Evolutionary conservation across 805 yeast species (phyloP).

Genomic region (Candida pini): DNA sequence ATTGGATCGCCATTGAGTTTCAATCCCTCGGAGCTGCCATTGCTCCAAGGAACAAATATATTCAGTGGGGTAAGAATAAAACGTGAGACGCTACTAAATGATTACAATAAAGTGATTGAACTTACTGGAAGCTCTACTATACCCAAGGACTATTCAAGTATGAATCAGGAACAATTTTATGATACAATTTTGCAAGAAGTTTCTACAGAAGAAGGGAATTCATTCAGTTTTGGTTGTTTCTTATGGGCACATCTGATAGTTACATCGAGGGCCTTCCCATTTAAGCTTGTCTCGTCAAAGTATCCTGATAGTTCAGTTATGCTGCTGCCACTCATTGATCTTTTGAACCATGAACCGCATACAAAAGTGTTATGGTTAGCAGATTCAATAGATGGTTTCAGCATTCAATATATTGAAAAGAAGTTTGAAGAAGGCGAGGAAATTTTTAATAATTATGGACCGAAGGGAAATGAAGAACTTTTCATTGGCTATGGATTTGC

Average conservation of each 20-base stretch:
- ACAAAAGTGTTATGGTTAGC: constrained; percentile 61
- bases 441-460: constrained; percentile 78
- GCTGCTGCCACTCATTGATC: constrained; percentile 72
- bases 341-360: constrained; percentile 65
- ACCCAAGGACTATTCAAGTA: constrained; percentile 7
- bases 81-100: constrained; percentile 39
- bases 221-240: constrained; percentile 46
- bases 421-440: constrained; percentile 27
- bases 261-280: constrained; percentile 80
- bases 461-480: constrained; percentile 80
- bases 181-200: constrained; percentile 13
- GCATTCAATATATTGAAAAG: neutral
- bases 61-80: constrained; percentile 43
- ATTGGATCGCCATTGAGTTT: constrained; percentile 63
- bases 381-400: too few species aligned
- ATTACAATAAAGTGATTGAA: constrained; percentile 43
- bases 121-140: too few species aligned
- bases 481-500: constrained; percentile 80
- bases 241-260: constrained; percentile 72
- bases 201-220: constrained; percentile 26
- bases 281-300: constrained; percentile 38
- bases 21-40: constrained; percentile 41
- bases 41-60: constrained; percentile 58
- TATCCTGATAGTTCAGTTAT: constrained; percentile 34
- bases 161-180: constrained; percentile 4